Base-by-base conservation (phyloP, 371 early-diverging fungal species). In the Mucor irregularis region DNA sequence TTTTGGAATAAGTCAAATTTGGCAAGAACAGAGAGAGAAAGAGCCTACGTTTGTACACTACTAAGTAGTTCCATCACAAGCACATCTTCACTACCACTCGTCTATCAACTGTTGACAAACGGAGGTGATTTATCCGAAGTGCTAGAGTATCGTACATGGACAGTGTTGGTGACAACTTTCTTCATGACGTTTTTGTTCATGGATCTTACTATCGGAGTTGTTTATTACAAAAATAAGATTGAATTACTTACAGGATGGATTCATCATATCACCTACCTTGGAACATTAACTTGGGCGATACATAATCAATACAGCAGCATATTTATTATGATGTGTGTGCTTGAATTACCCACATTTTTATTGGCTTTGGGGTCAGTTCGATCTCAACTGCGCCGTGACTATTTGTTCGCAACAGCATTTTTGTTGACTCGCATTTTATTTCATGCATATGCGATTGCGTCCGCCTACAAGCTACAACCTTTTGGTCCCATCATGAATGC, bases 231-330 rank as follows among this genome's bases (percentile, higher is more conserved):
- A 17, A 58, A 55, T 34, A 70, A 77, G 35, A 66, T 84, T 25
- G 79, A 74, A 19, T 43, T 74, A 1, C 66, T 84, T 14, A 82
- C 81, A 29, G 81, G 81, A 6, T 82, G 82, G 74, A 56, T 80
- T 5, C 84, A 84, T 53, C 84, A 84, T 46, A 65, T 76, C 14
- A 68, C 71, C 17, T 84, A 84, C 49, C 22, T 64, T 6, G 39
- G 42, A 22, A 30, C 60, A 7, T 44, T 75, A 2, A 46, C 54
- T 10, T 74, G 69, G 67, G 66, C 64, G 13, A 60, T 78, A 11
- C 45, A 47, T 6, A 29, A 54, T 10, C 60, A 49, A 14, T 64
- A 56, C 19, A 53, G 59, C 0, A 38, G 58, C 7, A 43, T 73
- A 22, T 78, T 78, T 51, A 53, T 68, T 19, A 57, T 68, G 51